Percentiles rank a stretch among this genome's conserved stretches.
Conservation (phyloP, 1,284 basidiomycete genomes). For the Melanopsichium pennsylvanicum region DNA sequence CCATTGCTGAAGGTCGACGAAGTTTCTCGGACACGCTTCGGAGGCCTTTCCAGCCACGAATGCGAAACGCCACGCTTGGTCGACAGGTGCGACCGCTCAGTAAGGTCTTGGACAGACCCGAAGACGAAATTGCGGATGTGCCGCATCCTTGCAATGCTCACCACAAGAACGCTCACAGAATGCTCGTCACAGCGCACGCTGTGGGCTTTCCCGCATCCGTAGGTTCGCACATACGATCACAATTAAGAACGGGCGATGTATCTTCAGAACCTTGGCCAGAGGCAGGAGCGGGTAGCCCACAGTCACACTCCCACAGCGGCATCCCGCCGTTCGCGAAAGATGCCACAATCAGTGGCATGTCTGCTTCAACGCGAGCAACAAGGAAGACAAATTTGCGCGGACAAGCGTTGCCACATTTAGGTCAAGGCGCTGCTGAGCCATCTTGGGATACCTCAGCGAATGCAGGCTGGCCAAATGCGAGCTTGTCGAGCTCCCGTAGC, state of each 20-base stretch:
- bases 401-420: neutral
- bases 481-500: constrained; percentile 21
- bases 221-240: too few species aligned
- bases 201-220: neutral
- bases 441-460: neutral
- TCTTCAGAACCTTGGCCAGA: too few species aligned
- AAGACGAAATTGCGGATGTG: constrained; percentile 13
- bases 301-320: too few species aligned
- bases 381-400: neutral
- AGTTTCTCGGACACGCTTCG: constrained; percentile 43
- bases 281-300: too few species aligned
- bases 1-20: constrained; percentile 17
- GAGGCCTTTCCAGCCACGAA: constrained; percentile 29
- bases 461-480: constrained; percentile 7
- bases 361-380: neutral
- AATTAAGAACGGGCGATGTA: too few species aligned
- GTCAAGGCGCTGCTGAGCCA: neutral
- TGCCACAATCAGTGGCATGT: neutral
- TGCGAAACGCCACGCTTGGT: constrained; percentile 8
- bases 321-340: neutral
- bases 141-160: neutral
- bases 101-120: constrained; percentile 29
- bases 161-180: neutral
- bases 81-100: constrained; percentile 22
- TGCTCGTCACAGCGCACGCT: neutral